Evolutionary conservation across 2,329 filamentous ascomycete genomes (phyloP).

Genomic region (Ceratocystis cacaofunesta): DNA sequence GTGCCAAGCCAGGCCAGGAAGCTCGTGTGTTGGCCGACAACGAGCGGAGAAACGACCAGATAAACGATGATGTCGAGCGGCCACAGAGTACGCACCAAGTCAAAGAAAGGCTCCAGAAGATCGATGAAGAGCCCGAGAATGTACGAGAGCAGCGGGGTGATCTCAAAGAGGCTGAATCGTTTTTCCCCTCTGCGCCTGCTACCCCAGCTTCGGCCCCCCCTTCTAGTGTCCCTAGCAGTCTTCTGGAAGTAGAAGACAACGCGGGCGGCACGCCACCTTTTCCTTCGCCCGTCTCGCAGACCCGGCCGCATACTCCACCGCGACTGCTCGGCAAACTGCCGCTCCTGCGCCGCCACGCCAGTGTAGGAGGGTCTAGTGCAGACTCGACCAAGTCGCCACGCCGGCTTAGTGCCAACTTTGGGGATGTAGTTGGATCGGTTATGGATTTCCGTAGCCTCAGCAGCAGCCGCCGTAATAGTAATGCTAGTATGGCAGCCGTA

Average conservation of each 20-base stretch:
- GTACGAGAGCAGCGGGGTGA: not conserved
- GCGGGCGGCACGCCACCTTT: not conserved
- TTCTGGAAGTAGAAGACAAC: not conserved
- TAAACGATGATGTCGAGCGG: constrained; percentile 11
- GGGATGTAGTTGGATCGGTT: not conserved
- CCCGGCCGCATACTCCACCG: constrained; percentile 1
- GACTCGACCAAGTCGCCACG: not conserved
- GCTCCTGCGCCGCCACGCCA: constrained; percentile 5
- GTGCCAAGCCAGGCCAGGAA: not conserved
- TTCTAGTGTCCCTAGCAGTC: not conserved
- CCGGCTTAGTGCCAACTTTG: constrained; percentile 5
- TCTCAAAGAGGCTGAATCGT: not conserved
- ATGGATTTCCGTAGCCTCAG: not conserved
- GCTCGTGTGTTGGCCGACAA: not conserved
- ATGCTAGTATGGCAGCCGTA: constrained; percentile 5
- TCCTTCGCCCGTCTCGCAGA: not conserved
- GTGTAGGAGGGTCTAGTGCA: not conserved
- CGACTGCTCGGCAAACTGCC: constrained; percentile 7
- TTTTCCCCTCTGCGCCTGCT: not conserved
- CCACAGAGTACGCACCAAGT: constrained; percentile 5
- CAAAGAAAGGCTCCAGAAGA: constrained; percentile 14
- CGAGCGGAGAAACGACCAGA: constrained; percentile 4
- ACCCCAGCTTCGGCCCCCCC: not conserved
- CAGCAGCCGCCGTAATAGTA: constrained; percentile 18
- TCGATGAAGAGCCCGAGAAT: constrained; percentile 14